Evolutionary conservation across 352 stramenopile species (phyloP), one percentile per base, ranked within the genome.

Genomic region (Phytophthora capsici): DNA sequence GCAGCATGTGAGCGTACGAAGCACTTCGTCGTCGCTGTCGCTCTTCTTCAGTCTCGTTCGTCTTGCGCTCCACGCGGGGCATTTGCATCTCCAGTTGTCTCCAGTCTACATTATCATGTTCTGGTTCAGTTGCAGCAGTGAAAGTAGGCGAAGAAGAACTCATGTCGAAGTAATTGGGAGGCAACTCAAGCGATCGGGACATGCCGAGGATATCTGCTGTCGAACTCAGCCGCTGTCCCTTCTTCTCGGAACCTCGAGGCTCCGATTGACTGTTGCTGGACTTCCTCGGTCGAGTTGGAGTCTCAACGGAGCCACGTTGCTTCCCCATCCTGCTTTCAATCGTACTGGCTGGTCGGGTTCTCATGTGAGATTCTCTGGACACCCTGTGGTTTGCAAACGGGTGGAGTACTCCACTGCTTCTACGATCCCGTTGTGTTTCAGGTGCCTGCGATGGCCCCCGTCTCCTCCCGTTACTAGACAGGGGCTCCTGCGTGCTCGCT

Each of bases 151-250:
- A 76, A 12, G 36, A 38, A 12, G 57, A 56, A 32, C 51, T 73
- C 68, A 63, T 66, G 8, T 57, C 63, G 30, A 76, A 76, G 48
- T 69, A 76, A 47, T 69, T 59, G 12, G 40, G 37, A 3, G 68
- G 68, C 41, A 73, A 20, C 20, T 72, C 47, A 12, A 72, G 40
- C 8, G 47, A 52, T 30, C 53, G 53, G 16, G 57, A 70, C 52
- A 73, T 66, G 1, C 63, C 68, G 16, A 72, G 52, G 52, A 72
- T 76, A 12, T 72, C 63, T 12, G 68, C 63, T n/a, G 68, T 72
- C 17, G 68, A 66, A 13, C 32, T 73, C 36, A 66, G 46, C 2
- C 66, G 61, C 17, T 51, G 40, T 30, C 16, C 41, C 49, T 71
- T 68, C 43, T 71, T 63, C 54, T 75, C 49, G 34, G 44, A 61